Conservation (phyloP, 2,329 filamentous ascomycete species). For the Acephala macrosclerotiorum region DNA sequence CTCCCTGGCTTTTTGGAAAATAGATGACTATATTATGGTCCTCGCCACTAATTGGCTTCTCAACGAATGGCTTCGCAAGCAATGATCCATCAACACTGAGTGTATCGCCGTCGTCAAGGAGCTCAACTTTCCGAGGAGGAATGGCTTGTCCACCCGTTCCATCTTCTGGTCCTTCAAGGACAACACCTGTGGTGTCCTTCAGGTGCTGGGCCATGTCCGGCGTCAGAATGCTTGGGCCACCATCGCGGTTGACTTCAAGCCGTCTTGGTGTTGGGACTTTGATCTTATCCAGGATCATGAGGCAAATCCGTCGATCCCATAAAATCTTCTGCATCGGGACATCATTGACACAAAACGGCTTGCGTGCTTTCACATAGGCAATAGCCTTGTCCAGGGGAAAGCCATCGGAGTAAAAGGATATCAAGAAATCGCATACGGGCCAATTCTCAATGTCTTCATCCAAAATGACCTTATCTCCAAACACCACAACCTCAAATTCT, state of each 20-base stretch:
- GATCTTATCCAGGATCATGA: constrained; percentile 87
- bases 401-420: constrained; percentile 98
- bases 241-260: constrained; percentile 91
- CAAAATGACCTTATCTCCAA: constrained; percentile 97
- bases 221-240: constrained; percentile 81
- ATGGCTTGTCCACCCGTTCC: constrained; percentile 63
- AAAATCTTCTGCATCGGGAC: constrained; percentile 96
- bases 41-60: constrained; percentile 97
- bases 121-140: constrained; percentile 72
- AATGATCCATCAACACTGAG: constrained; percentile 84
- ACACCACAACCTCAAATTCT: constrained; percentile 96
- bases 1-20: constrained; percentile 85
- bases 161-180: constrained; percentile 73
- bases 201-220: constrained; percentile 82
- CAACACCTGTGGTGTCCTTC: constrained; percentile 80
- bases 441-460: constrained; percentile 97
- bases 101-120: constrained; percentile 90
- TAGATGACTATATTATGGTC: constrained; percentile 99
- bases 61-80: constrained; percentile 93
- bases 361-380: constrained; percentile 89
- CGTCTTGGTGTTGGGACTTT: constrained; percentile 88
- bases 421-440: constrained; percentile 91
- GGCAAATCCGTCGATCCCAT: constrained; percentile 92
- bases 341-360: constrained; percentile 97
- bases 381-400: constrained; percentile 98